Evolutionary conservation across 306 rosid genomes (phyloP).

Genomic region (Glycine soja): DNA sequence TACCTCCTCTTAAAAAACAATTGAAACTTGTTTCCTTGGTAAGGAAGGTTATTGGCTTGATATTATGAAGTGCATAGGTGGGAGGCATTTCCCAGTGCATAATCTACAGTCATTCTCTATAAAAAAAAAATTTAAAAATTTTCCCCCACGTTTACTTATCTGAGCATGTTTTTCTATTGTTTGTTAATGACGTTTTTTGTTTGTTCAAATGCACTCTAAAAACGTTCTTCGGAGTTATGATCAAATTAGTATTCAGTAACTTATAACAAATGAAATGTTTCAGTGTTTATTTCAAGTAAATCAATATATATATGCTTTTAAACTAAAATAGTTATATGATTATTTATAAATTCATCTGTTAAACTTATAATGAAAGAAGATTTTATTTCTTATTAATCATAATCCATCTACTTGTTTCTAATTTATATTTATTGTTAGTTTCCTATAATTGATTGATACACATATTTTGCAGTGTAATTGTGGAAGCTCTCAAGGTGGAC

Average conservation of each 20-base stretch:
- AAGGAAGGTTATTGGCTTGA: slow-evolving; percentile 19
- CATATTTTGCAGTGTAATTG: slow-evolving; percentile 68
- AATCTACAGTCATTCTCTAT: neutral
- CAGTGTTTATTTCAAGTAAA: neutral
- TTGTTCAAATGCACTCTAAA: slow-evolving; percentile 1
- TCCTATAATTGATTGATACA: slow-evolving; percentile 5
- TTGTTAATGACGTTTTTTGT: neutral
- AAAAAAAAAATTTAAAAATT: neutral
- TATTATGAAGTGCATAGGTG: neutral
- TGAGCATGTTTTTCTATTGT: neutral
- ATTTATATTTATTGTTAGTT: slow-evolving; percentile 23
- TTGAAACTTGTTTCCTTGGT: slow-evolving; percentile 25
- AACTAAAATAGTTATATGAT: slow-evolving; percentile 26
- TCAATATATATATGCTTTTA: neutral
- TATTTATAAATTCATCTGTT: slow-evolving; percentile 15
- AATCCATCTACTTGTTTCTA: slow-evolving; percentile 15
- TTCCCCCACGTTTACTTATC: neutral
- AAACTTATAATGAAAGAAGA: neutral
- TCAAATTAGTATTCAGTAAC: slow-evolving; percentile 23
- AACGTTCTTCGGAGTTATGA: neutral
- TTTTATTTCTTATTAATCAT: slow-evolving; percentile 18
- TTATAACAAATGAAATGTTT: slow-evolving; percentile 1
- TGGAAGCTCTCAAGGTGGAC: slow-evolving; percentile 85
- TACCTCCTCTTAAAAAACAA: neutral
- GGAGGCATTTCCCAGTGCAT: slow-evolving; percentile 23